Evolutionary conservation across 768 basidiomycete genomes (phyloP).

Genomic region (Suillus subluteus): DNA sequence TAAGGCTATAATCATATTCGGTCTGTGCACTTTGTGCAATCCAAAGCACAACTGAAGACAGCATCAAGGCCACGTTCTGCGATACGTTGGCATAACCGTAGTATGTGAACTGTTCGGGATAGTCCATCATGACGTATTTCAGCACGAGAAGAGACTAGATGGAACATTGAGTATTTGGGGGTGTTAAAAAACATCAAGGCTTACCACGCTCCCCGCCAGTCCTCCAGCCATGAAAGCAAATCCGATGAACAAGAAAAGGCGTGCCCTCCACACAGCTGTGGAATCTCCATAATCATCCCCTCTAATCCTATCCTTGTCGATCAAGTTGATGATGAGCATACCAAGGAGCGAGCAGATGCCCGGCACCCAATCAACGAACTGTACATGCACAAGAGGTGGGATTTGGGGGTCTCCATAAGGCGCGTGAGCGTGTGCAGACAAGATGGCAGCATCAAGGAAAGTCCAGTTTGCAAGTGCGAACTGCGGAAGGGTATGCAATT

Average conservation of each 20-base stretch:
- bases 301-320: slow-evolving; percentile 89
- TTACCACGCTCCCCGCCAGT: slow-evolving; percentile 92
- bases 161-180: background rate
- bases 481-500: slow-evolving; percentile 42
- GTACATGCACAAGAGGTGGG: slow-evolving; percentile 77
- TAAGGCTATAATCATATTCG: slow-evolving; percentile 94
- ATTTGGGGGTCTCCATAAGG: slow-evolving; percentile 73
- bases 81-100: slow-evolving; percentile 97
- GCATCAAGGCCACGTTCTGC: slow-evolving; percentile 85
- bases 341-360: slow-evolving; percentile 92
- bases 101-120: slow-evolving; percentile 77
- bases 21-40: slow-evolving; percentile 81
- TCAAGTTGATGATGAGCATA: slow-evolving; percentile 89
- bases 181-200: slow-evolving; percentile 35
- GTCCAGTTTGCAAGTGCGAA: slow-evolving; percentile 96
- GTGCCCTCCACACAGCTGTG: slow-evolving; percentile 87
- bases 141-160: slow-evolving; percentile 82
- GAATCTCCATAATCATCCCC: slow-evolving; percentile 85
- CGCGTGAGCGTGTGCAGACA: slow-evolving; percentile 83
- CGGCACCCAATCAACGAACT: slow-evolving; percentile 97
- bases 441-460: slow-evolving; percentile 90
- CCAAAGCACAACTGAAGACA: slow-evolving; percentile 89
- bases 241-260: slow-evolving; percentile 90
- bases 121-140: slow-evolving; percentile 82
- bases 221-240: slow-evolving; percentile 99